Evolutionary conservation across 345 rosid species (phyloP).

Genomic region (Laguncularia racemosa): DNA sequence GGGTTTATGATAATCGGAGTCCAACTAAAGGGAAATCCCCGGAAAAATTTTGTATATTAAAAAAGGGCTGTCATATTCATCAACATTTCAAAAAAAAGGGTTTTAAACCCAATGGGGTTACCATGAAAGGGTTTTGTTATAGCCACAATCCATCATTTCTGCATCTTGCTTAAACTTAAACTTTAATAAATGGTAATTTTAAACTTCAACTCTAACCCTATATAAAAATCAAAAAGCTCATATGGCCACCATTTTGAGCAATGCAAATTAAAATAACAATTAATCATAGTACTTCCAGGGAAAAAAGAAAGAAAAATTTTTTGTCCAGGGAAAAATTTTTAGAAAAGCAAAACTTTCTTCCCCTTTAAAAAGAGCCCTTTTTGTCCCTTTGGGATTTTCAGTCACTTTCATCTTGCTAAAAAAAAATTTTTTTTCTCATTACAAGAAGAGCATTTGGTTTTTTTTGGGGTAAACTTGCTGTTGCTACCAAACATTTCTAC

Average conservation of each 20-base stretch:
- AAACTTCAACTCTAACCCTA: too few species aligned
- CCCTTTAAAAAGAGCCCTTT: slow-evolving; percentile 49
- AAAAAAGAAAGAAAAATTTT: slow-evolving; percentile 13
- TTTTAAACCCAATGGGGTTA: too few species aligned
- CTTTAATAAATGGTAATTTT: too few species aligned
- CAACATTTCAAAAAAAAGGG: too few species aligned
- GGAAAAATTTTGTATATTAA: too few species aligned
- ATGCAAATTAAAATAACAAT: neutral
- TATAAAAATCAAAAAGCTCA: too few species aligned
- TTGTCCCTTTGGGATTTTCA: slow-evolving; percentile 22
- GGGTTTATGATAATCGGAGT: too few species aligned
- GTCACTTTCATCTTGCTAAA: slow-evolving; percentile 24
- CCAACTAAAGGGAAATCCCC: too few species aligned
- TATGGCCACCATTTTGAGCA: neutral
- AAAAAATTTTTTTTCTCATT: slow-evolving; percentile 24
- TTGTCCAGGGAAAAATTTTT: slow-evolving; percentile 66
- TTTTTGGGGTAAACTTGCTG: slow-evolving; percentile 25
- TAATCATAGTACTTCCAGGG: neutral
- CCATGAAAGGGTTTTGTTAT: too few species aligned
- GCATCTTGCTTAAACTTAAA: too few species aligned
- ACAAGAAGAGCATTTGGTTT: slow-evolving; percentile 13
- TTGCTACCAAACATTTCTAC: slow-evolving; percentile 18
- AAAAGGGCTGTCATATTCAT: too few species aligned
- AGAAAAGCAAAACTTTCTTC: slow-evolving; percentile 75
- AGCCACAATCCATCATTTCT: too few species aligned